Conservation (phyloP, 1,284 basidiomycete species). For the Boletus albobrunnescens region DNA sequence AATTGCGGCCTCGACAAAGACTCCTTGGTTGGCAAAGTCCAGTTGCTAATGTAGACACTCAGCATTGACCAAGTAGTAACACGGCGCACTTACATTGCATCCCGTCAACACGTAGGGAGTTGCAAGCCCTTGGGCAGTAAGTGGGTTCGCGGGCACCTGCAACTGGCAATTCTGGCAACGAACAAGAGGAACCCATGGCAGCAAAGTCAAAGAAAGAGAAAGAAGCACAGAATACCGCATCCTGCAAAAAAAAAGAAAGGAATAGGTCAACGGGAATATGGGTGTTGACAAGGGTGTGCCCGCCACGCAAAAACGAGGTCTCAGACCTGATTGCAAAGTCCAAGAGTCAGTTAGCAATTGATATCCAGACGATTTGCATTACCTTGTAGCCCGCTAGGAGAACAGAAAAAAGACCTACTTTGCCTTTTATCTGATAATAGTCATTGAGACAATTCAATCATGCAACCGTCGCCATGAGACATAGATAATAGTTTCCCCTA, state of each 20-base stretch:
- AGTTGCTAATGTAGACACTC: constrained; percentile 18
- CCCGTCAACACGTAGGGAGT: constrained; percentile 28
- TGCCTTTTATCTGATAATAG: constrained; percentile 12
- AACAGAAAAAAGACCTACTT: constrained; percentile 1
- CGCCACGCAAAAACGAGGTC: constrained; percentile 18
- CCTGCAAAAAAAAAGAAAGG: background rate
- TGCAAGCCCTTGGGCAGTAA: constrained; percentile 26
- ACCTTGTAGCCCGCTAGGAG: constrained; percentile 19
- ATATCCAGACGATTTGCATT: background rate
- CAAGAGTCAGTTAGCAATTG: background rate
- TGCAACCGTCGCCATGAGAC: constrained; percentile 17
- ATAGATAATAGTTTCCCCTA: background rate
- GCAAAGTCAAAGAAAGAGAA: constrained; percentile 14
- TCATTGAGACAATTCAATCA: background rate
- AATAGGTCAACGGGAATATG: background rate
- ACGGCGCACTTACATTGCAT: constrained; percentile 21
- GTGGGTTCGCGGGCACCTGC: constrained; percentile 20
- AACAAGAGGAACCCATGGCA: constrained; percentile 12
- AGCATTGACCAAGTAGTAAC: background rate
- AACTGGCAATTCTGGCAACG: constrained; percentile 24
- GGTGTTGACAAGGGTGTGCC: constrained; percentile 13
- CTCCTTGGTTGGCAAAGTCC: constrained; percentile 23
- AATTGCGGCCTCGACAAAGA: constrained; percentile 27
- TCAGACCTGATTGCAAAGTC: constrained; percentile 10
- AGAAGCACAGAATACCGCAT: constrained; percentile 11